Evolutionary conservation across 495 filamentous ascomycete species (phyloP).

Genomic region (Staphylotrichum longicolle): DNA sequence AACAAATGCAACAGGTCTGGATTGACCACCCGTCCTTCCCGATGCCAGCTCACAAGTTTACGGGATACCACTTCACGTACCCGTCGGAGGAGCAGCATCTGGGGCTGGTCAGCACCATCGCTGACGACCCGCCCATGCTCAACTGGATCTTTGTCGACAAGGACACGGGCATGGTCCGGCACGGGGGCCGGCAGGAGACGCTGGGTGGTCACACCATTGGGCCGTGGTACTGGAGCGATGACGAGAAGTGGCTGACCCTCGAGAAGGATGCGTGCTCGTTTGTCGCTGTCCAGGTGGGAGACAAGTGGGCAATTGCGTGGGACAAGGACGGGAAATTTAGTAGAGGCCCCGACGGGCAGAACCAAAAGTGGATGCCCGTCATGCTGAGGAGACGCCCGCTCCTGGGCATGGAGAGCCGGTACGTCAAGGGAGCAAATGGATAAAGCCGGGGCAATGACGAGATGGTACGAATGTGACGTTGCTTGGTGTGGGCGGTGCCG

Average conservation of each 20-base stretch:
- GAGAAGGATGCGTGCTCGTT: slow-evolving; percentile 43
- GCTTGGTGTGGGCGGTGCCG: background rate
- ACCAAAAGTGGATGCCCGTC: slow-evolving; percentile 32
- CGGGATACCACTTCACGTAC: slow-evolving; percentile 60
- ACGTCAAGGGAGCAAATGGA: slow-evolving; percentile 37
- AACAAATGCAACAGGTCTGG: slow-evolving; percentile 37
- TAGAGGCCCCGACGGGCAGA: slow-evolving; percentile 20
- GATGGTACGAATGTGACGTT: slow-evolving; percentile 18
- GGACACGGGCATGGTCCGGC: slow-evolving; percentile 53
- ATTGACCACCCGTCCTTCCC: slow-evolving; percentile 47
- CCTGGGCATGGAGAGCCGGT: slow-evolving; percentile 43
- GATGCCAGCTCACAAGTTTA: slow-evolving; percentile 52
- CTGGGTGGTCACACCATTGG: slow-evolving; percentile 49
- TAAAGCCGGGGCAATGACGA: slow-evolving; percentile 32
- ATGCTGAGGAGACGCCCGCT: slow-evolving; percentile 33
- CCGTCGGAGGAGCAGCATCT: slow-evolving; percentile 54
- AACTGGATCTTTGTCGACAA: slow-evolving; percentile 65
- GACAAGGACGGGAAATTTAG: slow-evolving; percentile 38
- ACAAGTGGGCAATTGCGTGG: slow-evolving; percentile 47
- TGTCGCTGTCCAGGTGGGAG: slow-evolving; percentile 44
- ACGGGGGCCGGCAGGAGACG: slow-evolving; percentile 51
- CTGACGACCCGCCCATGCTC: slow-evolving; percentile 58
- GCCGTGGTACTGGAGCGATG: slow-evolving; percentile 56
- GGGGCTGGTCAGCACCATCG: slow-evolving; percentile 57
- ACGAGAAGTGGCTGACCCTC: slow-evolving; percentile 54